Percentiles rank a stretch among this genome's conserved stretches.
phyloP scores from a whole-genome alignment of 176 grass and related monocot species.

The Zea luxurians region DNA sequence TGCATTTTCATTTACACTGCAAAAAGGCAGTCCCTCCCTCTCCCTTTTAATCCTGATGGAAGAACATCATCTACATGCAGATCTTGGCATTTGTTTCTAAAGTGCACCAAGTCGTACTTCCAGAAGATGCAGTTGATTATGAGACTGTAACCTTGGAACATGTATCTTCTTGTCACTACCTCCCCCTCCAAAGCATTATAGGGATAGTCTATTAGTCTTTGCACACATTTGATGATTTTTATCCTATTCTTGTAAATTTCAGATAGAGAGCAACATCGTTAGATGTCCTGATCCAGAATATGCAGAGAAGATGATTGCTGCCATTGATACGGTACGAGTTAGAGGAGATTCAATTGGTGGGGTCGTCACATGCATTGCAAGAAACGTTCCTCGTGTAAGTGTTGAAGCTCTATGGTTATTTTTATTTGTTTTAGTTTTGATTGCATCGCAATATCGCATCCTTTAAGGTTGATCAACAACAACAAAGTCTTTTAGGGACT shows the following conservation, averaged over 20 bases:
- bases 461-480: conserved; percentile 1
- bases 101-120: conserved; percentile 92
- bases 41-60: conserved; percentile 6
- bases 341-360: conserved; percentile 94
- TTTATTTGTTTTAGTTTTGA: conserved; percentile 19
- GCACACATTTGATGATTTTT: conserved; percentile 37
- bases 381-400: conserved; percentile 97
- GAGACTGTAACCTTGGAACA: conserved; percentile 76
- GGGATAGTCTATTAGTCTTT: conserved; percentile 24
- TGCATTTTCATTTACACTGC: conserved; percentile 10
- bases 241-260: conserved; percentile 41
- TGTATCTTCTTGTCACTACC: conserved; percentile 51
- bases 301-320: conserved; percentile 94
- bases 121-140: conserved; percentile 82
- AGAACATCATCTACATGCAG: conserved; percentile 36
- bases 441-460: neutral
- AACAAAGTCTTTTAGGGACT: too few relatives aligned
- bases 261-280: conserved; percentile 97
- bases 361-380: conserved; percentile 91
- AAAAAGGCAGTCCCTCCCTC: conserved; percentile 19
- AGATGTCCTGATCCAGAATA: conserved; percentile 97
- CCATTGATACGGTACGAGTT: conserved; percentile 82
- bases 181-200: neutral
- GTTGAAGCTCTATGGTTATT: conserved; percentile 21
- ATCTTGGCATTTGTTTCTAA: conserved; percentile 96